Evolutionary conservation across 495 filamentous ascomycete species (phyloP), one percentile per base, ranked within the genome.

Genomic region (Xylaria scruposa): DNA sequence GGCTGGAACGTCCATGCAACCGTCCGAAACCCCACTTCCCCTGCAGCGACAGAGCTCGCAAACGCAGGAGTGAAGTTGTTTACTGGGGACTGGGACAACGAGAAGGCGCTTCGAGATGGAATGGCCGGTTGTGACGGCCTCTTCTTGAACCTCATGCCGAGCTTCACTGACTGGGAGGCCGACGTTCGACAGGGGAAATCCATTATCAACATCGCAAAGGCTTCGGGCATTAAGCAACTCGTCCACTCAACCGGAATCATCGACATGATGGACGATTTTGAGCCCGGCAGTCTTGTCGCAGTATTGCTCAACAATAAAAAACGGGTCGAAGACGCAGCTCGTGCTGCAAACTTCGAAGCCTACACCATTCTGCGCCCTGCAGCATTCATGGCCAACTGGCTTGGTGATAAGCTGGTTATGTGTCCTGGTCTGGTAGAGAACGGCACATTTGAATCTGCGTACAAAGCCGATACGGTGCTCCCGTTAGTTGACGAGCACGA

Each of bases 301-400:
- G 75, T 72, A 33, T 67, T 78, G 9, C 29, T 87, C 0, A 64
- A 76, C 7, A 67, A 74, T 21, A 88, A 88, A 67, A 68, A 74
- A 17, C 59, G 68, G 1, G 80, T 85, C 60, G 86, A 86, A 47
- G 65, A 78, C 0, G 74, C 76, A 51, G 80, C 85, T 26, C 79
- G 79, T 56, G 62, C 61, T 33, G 76, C 79, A 0, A 79, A 79
- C 3, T 83, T 86, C 70, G 73, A 83, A 42, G 58, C 75, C 19
- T 87, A 81, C 75, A 84, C 85, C 1, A 84, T 88, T n/a, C 58
- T 88, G 19, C 78, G 85, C 15, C 85, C 85, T 0, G 84, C 80
- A 3, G 82, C 80, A 53, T 88, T 87, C 79, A 88, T 88, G 86
- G 76, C 80, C 6, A 88, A 88, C 64, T 83, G 82, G 71, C 70